Evolutionary conservation across 2,329 filamentous ascomycete species (phyloP), one percentile per base, ranked within the genome.

Genomic region (Cladosporium oxysporum): DNA sequence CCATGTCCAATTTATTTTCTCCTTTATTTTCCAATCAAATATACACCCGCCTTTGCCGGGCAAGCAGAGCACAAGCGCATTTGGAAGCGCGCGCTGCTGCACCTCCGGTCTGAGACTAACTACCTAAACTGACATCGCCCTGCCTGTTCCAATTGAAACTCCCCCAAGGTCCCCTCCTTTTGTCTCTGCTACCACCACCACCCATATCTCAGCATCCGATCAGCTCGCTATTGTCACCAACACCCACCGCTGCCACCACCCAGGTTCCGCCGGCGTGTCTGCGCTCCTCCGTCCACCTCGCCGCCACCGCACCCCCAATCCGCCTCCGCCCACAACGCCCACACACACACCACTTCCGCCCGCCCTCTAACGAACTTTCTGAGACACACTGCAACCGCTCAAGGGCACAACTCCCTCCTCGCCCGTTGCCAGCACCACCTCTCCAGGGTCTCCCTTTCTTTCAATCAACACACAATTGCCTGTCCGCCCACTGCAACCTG

Each of bases 281-380:
- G 12, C 35, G 57, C 57, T 18, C 57, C 14, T 5, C 57, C 57
- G 50, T n/a, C 50, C 23, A 18, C 61, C 33, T 55, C 52, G 52
- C 52, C 52, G 52, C 52, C 50, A 21, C 50, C 61, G 29, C 50
- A 37, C 35, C 50, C 37, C n/a, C 23, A 52, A 10, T 52, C 49
- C 58, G 44, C 44, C 28, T 16, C 49, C 59, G 47, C 59, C 28
- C 61, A 55, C 29, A 49, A 41, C 59, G 47, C 50, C 28, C 50
- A 23, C 41, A 47, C 41, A 47, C 41, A 47, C 41, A 29, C 53
- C 28, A 33, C 53, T 35, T 57, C 57, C 57, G 35, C 31, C 61
- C 61, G 61, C 31, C 50, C 61, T 33, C 35, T 63, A 55, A 57
- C 61, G 61, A 63, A 63, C 61, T 63, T 63, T 63, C 61, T 55